Conservation (phyloP, 345 rosid species). For the Eucalyptus regnans region DNA sequence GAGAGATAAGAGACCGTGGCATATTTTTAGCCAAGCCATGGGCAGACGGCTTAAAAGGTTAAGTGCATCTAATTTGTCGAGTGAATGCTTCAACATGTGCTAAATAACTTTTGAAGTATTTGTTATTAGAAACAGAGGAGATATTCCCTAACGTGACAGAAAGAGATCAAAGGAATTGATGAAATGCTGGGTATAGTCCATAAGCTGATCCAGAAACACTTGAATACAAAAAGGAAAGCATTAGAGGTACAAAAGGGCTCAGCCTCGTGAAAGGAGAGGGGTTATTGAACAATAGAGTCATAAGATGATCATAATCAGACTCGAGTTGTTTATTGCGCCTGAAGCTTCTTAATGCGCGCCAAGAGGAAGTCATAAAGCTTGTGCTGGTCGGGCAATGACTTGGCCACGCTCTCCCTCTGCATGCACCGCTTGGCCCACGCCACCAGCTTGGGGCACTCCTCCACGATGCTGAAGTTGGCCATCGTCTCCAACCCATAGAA, state of each 20-base stretch:
- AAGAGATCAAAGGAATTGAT: neutral
- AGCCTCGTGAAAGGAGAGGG: neutral
- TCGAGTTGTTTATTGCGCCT: neutral
- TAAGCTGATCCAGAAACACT: neutral
- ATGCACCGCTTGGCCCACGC: constrained; percentile 10
- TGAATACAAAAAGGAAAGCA: neutral
- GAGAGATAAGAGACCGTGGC: neutral
- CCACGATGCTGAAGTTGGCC: neutral
- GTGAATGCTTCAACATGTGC: neutral
- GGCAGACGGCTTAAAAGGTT: neutral
- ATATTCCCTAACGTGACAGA: neutral
- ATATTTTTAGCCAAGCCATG: neutral
- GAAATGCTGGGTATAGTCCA: too few relatives aligned
- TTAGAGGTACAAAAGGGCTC: too few relatives aligned
- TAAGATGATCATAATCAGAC: neutral
- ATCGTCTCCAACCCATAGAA: neutral
- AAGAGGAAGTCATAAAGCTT: neutral
- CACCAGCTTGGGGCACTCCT: constrained; percentile 5
- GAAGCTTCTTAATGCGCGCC: neutral
- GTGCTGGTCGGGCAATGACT: neutral
- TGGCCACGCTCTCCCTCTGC: constrained; percentile 1
- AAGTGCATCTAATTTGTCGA: neutral
- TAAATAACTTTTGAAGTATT: too few relatives aligned
- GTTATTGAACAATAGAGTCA: neutral
- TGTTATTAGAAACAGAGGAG: neutral